phyloP scores from a whole-genome alignment of 2,329 filamentous ascomycete species.

The Xylariomycetidae sp. region DNA sequence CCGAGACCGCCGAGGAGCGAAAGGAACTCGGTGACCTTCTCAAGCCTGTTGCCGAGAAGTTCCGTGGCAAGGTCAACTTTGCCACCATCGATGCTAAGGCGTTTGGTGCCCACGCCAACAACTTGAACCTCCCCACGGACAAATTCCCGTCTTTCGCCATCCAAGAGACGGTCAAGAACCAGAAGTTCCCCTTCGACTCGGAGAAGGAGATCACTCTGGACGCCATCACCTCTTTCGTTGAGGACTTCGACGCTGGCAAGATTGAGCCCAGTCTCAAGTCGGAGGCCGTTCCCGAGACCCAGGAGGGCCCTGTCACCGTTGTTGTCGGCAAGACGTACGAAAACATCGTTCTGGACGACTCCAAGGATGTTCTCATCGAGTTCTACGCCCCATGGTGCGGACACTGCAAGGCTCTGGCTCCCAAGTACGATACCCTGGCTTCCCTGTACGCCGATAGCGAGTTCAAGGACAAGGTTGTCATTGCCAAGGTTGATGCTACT shows the following conservation, averaged over 20 bases:
- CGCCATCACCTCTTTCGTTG: constrained; percentile 74
- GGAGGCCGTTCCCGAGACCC: constrained; percentile 88
- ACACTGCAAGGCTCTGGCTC: constrained; percentile 97
- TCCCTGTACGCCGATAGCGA: constrained; percentile 71
- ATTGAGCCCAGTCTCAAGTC: constrained; percentile 97
- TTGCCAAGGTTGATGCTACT: constrained; percentile 97
- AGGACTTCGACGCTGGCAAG: constrained; percentile 82
- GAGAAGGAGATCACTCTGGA: constrained; percentile 69
- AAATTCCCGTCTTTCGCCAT: constrained; percentile 98
- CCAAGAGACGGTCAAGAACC: constrained; percentile 91
- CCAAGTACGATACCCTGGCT: constrained; percentile 92
- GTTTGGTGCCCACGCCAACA: constrained; percentile 90
- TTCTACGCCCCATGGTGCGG: constrained; percentile 99
- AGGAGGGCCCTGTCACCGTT: constrained; percentile 82
- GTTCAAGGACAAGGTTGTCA: constrained; percentile 77
- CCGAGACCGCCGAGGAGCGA: constrained; percentile 87
- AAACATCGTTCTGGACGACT: constrained; percentile 82
- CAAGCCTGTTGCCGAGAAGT: constrained; percentile 83
- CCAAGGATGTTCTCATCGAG: constrained; percentile 96
- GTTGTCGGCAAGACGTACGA: constrained; percentile 94
- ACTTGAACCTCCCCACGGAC: constrained; percentile 94
- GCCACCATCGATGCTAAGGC: constrained; percentile 93
- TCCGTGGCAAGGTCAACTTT: constrained; percentile 95
- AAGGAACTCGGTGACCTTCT: constrained; percentile 69
- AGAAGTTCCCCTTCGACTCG: constrained; percentile 93